A percentile compares a stretch with the other conserved stretches of the same genome.
Conservation (phyloP, 176 grass and related monocot genomes). For the Saccharum spontaneum region DNA sequence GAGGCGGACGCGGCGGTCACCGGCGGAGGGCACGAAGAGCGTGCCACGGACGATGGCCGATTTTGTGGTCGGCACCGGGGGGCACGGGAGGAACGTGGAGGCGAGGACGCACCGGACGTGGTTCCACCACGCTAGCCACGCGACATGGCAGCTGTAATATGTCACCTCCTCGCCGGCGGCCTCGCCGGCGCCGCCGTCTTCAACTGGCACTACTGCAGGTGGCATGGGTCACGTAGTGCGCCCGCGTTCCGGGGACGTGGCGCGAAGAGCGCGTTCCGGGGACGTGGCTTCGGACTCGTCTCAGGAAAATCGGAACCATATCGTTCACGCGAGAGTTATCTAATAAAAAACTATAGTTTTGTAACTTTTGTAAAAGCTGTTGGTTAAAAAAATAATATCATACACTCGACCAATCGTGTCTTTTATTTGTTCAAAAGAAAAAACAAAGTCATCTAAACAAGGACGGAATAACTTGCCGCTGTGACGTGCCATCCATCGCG, state of each 20-base stretch:
- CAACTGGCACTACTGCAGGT: slow-evolving; percentile 26
- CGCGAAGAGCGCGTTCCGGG: neutral
- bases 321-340: no score
- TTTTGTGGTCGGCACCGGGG: neutral
- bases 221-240: neutral
- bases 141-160: slow-evolving; percentile 28
- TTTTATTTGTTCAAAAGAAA: no score
- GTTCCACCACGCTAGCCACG: slow-evolving; percentile 43
- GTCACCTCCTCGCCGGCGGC: neutral
- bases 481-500: no score
- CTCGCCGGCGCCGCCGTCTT: neutral
- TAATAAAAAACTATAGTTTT: no score
- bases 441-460: no score
- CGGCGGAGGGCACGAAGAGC: slow-evolving; percentile 44
- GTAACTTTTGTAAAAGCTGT: no score
- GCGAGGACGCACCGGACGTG: slow-evolving; percentile 31
- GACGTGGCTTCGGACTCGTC: no score
- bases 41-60: slow-evolving; percentile 43
- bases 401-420: no score
- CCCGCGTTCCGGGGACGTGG: neutral
- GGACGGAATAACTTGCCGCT: no score
- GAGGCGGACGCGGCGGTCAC: slow-evolving; percentile 47
- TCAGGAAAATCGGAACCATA: no score
- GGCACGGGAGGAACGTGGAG: slow-evolving; percentile 36
- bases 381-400: no score